Conservation (phyloP, 768 basidiomycete genomes). For the Infundibulicybe gibba region DNA sequence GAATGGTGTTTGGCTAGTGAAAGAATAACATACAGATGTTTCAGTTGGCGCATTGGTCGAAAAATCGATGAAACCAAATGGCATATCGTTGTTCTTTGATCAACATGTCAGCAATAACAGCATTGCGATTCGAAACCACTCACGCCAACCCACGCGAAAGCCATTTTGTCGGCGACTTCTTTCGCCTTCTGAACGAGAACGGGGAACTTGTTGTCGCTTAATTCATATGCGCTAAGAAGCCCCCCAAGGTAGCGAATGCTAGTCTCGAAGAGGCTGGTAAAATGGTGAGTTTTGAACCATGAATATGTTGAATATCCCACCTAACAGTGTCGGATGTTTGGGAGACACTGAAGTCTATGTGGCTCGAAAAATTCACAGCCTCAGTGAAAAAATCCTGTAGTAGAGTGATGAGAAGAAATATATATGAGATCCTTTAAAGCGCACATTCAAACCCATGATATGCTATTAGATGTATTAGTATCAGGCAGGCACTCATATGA, state of each 20-base stretch:
- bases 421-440: conserved; percentile 6
- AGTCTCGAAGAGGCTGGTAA: conserved; percentile 64
- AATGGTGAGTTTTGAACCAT: neutral
- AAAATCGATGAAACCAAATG: conserved; percentile 39
- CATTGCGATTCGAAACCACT: conserved; percentile 10
- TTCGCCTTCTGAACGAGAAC: conserved; percentile 58
- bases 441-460: conserved; percentile 55
- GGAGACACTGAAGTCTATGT: conserved; percentile 46
- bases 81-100: conserved; percentile 33
- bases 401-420: neutral
- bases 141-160: conserved; percentile 58
- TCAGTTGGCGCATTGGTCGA: conserved; percentile 36
- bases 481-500: neutral
- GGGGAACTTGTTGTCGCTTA: conserved; percentile 49
- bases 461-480: conserved; percentile 25
- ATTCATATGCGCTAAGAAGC: conserved; percentile 64
- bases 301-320: neutral
- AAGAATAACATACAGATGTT: conserved; percentile 19
- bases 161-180: conserved; percentile 60
- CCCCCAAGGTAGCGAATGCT: conserved; percentile 74
- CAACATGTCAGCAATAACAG: neutral
- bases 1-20: neutral
- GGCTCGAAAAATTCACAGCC: conserved; percentile 47
- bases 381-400: conserved; percentile 49
- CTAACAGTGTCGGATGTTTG: conserved; percentile 25